Evolutionary conservation across 108 stramenopile genomes (phyloP).

Genomic region (Pelagomonas calceolata): DNA sequence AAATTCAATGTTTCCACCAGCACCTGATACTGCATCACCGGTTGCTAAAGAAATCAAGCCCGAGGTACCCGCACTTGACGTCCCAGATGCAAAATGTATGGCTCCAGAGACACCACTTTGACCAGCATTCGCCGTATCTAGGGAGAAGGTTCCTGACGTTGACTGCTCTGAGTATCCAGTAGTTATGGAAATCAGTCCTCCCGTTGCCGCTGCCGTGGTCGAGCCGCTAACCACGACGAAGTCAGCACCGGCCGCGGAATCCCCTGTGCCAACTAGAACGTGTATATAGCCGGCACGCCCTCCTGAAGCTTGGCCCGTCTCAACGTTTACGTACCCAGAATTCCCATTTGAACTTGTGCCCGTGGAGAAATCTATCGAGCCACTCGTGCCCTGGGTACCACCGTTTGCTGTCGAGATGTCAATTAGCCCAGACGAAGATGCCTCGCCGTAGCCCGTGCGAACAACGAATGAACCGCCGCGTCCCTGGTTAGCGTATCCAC

Average conservation of each 20-base stretch:
- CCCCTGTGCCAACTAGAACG: constrained; percentile 29
- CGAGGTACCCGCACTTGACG: constrained; percentile 25
- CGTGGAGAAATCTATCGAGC: constrained; percentile 28
- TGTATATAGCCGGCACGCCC: constrained; percentile 25
- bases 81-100: constrained; percentile 25
- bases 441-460: constrained; percentile 24
- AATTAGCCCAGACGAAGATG: constrained; percentile 28
- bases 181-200: constrained; percentile 14
- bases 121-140: constrained; percentile 27
- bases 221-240: constrained; percentile 6
- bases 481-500: constrained; percentile 19
- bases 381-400: constrained; percentile 27
- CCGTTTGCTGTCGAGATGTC: constrained; percentile 28
- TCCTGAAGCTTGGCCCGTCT: constrained; percentile 17
- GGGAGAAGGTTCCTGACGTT: constrained; percentile 18
- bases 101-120: constrained; percentile 22
- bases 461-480: constrained; percentile 18
- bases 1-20: constrained; percentile 28
- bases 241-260: constrained; percentile 27
- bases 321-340: constrained; percentile 22
- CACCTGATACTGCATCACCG: constrained; percentile 21
- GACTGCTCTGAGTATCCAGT: constrained; percentile 17
- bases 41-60: constrained; percentile 27
- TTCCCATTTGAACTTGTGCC: constrained; percentile 21
- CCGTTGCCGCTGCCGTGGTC: constrained; percentile 14